phyloP scores from a whole-genome alignment of 306 rosid species.

The Rosa multiflora region DNA sequence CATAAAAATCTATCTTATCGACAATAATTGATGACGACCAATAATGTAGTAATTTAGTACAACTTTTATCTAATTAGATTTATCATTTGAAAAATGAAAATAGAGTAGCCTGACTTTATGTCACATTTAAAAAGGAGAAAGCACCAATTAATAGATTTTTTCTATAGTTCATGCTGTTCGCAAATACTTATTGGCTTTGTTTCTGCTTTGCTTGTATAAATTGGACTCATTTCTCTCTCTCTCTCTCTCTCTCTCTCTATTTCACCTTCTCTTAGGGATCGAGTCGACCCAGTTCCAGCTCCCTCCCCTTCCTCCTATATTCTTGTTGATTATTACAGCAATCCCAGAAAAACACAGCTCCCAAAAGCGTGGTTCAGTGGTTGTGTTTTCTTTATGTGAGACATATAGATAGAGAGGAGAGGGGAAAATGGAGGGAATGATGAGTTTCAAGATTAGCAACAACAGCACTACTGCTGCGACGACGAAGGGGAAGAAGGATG shows the following conservation, averaged over 20 bases:
- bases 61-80: no score
- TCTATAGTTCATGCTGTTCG: constrained; percentile 9
- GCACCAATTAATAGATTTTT: neutral
- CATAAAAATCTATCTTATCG: no score
- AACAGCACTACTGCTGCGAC: neutral
- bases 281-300: neutral
- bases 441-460: constrained; percentile 21
- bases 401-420: neutral
- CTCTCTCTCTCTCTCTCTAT: neutral
- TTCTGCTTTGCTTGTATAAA: neutral
- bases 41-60: no score
- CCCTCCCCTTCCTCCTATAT: neutral
- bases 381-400: neutral
- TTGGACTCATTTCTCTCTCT: neutral
- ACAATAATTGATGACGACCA: no score
- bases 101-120: no score
- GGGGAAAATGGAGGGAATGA: neutral
- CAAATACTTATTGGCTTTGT: neutral
- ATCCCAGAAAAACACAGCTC: neutral
- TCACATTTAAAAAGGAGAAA: no score
- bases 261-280: constrained; percentile 2
- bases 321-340: neutral
- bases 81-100: no score
- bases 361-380: neutral
- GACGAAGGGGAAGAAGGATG: constrained; percentile 51